Percentiles rank a stretch among this genome's conserved stretches.
Evolutionary conservation across 495 filamentous ascomycete species (phyloP).

Genomic region (Thozetella sp.): DNA sequence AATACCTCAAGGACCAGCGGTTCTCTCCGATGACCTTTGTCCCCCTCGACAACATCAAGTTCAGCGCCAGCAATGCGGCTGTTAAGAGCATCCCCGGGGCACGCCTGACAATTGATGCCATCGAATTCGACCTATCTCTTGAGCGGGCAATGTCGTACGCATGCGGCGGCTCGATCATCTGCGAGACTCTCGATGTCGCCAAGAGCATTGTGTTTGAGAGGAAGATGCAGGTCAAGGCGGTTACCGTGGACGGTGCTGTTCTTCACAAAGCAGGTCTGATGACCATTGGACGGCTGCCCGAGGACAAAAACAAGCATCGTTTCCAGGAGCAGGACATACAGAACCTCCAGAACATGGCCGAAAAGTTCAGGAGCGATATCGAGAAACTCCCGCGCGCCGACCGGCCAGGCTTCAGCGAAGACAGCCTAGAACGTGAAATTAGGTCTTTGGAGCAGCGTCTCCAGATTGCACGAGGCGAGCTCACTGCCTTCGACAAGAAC

Average conservation of each 20-base stretch:
- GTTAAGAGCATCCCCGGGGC: conserved; percentile 85
- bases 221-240: conserved; percentile 87
- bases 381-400: conserved; percentile 73
- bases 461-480: conserved; percentile 69
- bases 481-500: conserved; percentile 82
- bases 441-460: conserved; percentile 81
- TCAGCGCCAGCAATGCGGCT: conserved; percentile 83
- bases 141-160: conserved; percentile 93
- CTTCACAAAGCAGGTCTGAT: conserved; percentile 98
- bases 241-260: conserved; percentile 87
- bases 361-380: conserved; percentile 75
- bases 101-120: conserved; percentile 91
- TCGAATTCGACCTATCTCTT: conserved; percentile 85
- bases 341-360: conserved; percentile 64
- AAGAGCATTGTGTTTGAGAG: conserved; percentile 87
- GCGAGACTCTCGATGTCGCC: conserved; percentile 82
- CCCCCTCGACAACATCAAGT: conserved; percentile 95
- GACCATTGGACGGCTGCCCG: conserved; percentile 85
- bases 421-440: conserved; percentile 78
- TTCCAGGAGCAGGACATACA: conserved; percentile 92
- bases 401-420: conserved; percentile 74
- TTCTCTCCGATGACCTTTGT: conserved; percentile 88
- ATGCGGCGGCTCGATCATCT: conserved; percentile 94
- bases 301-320: conserved; percentile 72
- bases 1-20: conserved; percentile 89